Evolutionary conservation across 805 yeast genomes (phyloP).

Genomic region (Wickerhamiella siamensis): DNA sequence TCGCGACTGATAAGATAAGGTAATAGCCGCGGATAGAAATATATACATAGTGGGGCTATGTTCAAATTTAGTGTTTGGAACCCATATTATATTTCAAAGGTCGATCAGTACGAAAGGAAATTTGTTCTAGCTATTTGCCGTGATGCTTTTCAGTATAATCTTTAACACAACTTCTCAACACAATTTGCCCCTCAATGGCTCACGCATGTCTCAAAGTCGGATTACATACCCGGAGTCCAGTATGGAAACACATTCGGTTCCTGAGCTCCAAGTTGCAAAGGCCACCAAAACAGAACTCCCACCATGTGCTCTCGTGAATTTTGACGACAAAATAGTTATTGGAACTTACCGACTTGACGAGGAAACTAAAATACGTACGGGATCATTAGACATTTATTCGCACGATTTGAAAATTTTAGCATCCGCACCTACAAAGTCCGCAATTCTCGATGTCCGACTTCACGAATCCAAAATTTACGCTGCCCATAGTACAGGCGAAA

Average conservation of each 20-base stretch:
- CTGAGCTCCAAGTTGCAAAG: not conserved
- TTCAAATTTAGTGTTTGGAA: too few relatives aligned
- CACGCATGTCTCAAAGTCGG: not conserved
- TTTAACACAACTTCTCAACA: too few relatives aligned
- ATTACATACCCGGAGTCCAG: not conserved
- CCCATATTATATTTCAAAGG: too few relatives aligned
- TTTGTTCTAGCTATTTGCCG: too few relatives aligned
- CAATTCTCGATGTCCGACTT: constrained; percentile 66
- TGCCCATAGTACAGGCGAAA: constrained; percentile 70
- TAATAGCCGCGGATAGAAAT: not conserved
- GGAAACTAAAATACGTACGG: constrained; percentile 44
- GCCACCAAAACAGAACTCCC: constrained; percentile 42
- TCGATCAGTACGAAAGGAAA: too few relatives aligned
- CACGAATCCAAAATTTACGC: constrained; percentile 27
- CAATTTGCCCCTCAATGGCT: not conserved
- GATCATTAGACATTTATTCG: constrained; percentile 39
- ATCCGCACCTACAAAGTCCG: constrained; percentile 20
- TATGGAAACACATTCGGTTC: not conserved
- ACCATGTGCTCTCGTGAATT: constrained; percentile 67
- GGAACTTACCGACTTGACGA: constrained; percentile 74
- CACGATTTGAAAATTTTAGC: constrained; percentile 10
- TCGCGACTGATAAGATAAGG: not conserved
- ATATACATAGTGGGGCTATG: not conserved
- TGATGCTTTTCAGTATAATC: too few relatives aligned
- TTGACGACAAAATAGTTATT: constrained; percentile 38